Evolutionary conservation across 345 rosid species (phyloP).

Genomic region (Eucalyptus erythrocorys): DNA sequence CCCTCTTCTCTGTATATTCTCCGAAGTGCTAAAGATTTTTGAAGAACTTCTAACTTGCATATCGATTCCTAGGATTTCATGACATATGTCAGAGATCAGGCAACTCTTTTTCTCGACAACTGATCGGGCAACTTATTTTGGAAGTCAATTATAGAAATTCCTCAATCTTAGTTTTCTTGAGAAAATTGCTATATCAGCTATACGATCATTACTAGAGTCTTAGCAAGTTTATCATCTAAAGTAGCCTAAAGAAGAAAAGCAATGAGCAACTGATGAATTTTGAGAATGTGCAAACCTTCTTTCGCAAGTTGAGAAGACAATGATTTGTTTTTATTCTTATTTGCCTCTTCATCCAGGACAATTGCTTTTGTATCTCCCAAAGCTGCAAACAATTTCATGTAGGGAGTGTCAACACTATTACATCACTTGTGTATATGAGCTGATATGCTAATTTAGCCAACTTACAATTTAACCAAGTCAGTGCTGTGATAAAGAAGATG

Average conservation of each 20-base stretch:
- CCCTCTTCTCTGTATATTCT: slow-evolving; percentile 27
- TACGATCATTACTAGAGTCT: background rate
- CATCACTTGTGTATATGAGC: background rate
- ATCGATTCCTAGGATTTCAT: background rate
- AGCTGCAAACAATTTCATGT: slow-evolving; percentile 23
- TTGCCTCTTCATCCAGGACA: slow-evolving; percentile 21
- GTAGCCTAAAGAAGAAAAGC: background rate
- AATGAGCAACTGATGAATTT: background rate
- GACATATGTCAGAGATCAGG: background rate
- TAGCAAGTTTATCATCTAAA: background rate
- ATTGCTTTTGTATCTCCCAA: slow-evolving; percentile 34
- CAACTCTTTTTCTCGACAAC: background rate
- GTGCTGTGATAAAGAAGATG: slow-evolving; percentile 38
- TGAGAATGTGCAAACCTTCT: slow-evolving; percentile 21
- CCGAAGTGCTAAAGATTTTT: background rate
- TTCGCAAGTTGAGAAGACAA: background rate
- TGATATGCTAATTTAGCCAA: background rate
- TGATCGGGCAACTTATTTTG: background rate
- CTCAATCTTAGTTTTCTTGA: background rate
- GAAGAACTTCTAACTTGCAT: background rate
- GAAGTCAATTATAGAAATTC: background rate
- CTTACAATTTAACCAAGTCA: slow-evolving; percentile 66
- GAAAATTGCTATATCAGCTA: background rate
- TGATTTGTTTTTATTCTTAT: slow-evolving; percentile 4
- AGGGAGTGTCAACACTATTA: background rate